These are phyloP conservation scores for Populus hybrid DNA, from an alignment of 441 rosid genomes.

Conservation along the genomic window DNA sequence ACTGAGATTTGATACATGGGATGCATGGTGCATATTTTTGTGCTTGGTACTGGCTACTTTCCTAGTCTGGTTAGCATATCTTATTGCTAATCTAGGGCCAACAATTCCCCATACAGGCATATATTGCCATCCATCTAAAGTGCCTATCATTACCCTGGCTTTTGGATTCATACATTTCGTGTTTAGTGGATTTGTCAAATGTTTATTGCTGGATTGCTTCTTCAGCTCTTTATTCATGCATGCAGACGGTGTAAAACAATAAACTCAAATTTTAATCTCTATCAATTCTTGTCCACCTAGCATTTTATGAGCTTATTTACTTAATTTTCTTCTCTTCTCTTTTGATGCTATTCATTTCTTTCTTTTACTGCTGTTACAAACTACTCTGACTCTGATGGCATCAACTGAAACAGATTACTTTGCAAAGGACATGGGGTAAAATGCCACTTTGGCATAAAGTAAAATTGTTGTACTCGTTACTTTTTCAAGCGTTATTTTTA, in stretches of 20 bases:
- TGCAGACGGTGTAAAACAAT: neutral
- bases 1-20: neutral
- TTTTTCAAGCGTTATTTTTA: constrained; percentile 83
- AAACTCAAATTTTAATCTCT: too few species aligned
- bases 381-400: neutral
- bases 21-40: neutral
- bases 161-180: neutral
- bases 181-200: neutral
- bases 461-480: constrained; percentile 60
- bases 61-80: neutral
- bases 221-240: neutral
- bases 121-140: neutral
- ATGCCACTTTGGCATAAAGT: constrained; percentile 96
- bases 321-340: neutral
- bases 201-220: neutral
- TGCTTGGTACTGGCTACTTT: neutral
- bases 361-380: neutral
- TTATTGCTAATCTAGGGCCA: neutral
- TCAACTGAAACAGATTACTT: constrained; percentile 56
- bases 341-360: neutral
- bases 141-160: neutral
- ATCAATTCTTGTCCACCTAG: neutral
- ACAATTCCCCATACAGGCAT: neutral
- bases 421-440: constrained; percentile 80
- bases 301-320: neutral